phyloP scores from a whole-genome alignment of 2,329 filamentous ascomycete genomes.

The Xylaria sp. region DNA sequence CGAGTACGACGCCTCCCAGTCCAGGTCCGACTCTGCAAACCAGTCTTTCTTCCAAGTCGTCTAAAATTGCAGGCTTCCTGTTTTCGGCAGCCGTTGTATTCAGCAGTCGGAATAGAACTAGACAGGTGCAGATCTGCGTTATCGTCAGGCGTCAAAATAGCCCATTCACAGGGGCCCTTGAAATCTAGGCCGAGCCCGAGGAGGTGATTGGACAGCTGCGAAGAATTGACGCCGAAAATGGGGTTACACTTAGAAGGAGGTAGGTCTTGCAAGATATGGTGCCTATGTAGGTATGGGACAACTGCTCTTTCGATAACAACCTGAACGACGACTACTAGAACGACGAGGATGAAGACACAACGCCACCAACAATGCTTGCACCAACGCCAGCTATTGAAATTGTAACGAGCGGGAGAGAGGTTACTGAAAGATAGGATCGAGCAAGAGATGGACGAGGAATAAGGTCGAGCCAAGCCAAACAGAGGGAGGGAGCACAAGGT shows the following conservation, averaged over 20 bases:
- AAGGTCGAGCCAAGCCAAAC: slow-evolving; percentile 40
- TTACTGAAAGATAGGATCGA: slow-evolving; percentile 31
- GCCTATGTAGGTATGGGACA: slow-evolving; percentile 34
- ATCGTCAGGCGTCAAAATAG: slow-evolving; percentile 43
- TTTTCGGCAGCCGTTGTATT: slow-evolving; percentile 42
- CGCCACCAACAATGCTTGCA: slow-evolving; percentile 31
- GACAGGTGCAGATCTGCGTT: slow-evolving; percentile 46
- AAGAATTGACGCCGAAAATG: slow-evolving; percentile 41
- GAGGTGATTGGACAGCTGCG: slow-evolving; percentile 43
- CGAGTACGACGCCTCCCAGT: slow-evolving; percentile 45
- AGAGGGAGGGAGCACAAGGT: slow-evolving; percentile 39
- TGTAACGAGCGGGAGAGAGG: slow-evolving; percentile 46
- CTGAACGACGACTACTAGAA: slow-evolving; percentile 9
- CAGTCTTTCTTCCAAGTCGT: slow-evolving; percentile 40
- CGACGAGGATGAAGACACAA: slow-evolving; percentile 21
- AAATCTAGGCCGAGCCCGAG: slow-evolving; percentile 36
- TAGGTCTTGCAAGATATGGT: slow-evolving; percentile 30
- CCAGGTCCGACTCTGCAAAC: slow-evolving; percentile 43
- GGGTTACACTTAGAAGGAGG: slow-evolving; percentile 36
- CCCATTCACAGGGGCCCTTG: slow-evolving; percentile 46
- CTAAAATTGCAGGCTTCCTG: slow-evolving; percentile 40
- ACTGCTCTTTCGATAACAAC: slow-evolving; percentile 29
- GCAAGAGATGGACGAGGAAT: slow-evolving; percentile 38
- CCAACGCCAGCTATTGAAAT: slow-evolving; percentile 37
- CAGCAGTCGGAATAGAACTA: slow-evolving; percentile 40